Conservation (phyloP, 345 rosid species). For the Murraya koenigii region DNA sequence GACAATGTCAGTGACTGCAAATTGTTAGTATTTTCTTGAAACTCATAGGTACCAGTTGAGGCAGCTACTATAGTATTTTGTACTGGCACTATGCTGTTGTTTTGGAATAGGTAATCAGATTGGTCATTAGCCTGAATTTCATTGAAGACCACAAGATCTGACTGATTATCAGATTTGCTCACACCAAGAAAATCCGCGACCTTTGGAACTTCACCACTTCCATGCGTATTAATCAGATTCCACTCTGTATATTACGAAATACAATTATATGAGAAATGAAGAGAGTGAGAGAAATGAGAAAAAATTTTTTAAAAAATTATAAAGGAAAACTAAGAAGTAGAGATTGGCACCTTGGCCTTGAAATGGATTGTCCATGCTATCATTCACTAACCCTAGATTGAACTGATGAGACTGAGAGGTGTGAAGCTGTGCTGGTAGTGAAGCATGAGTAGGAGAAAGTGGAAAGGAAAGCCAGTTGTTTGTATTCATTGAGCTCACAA, state of each 20-base stretch:
- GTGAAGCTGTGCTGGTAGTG: constrained; percentile 68
- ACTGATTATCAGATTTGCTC: constrained; percentile 68
- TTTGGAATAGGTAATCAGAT: constrained; percentile 60
- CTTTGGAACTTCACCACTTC: constrained; percentile 76
- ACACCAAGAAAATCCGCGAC: constrained; percentile 96
- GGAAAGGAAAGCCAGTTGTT: constrained; percentile 99
- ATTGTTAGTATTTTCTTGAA: constrained; percentile 65
- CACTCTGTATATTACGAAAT: constrained; percentile 49
- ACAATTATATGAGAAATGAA: not conserved
- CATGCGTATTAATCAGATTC: constrained; percentile 66
- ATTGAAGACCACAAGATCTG: constrained; percentile 69
- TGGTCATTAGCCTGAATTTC: constrained; percentile 52
- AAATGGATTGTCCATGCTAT: constrained; percentile 71
- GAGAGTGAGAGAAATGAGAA: not conserved
- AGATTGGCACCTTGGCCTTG: constrained; percentile 69
- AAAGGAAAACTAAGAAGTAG: too few species aligned
- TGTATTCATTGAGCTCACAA: constrained; percentile 65
- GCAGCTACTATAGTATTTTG: constrained; percentile 41
- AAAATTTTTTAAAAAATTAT: too few species aligned
- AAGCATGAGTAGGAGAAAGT: constrained; percentile 73
- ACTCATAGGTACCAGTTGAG: constrained; percentile 43
- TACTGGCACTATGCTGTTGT: constrained; percentile 51
- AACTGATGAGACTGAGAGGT: constrained; percentile 76
- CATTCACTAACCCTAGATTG: constrained; percentile 76
- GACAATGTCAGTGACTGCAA: constrained; percentile 83